Conservation (phyloP, 192 early-diverging fungal genomes). For the Backusella mclennaniae region DNA sequence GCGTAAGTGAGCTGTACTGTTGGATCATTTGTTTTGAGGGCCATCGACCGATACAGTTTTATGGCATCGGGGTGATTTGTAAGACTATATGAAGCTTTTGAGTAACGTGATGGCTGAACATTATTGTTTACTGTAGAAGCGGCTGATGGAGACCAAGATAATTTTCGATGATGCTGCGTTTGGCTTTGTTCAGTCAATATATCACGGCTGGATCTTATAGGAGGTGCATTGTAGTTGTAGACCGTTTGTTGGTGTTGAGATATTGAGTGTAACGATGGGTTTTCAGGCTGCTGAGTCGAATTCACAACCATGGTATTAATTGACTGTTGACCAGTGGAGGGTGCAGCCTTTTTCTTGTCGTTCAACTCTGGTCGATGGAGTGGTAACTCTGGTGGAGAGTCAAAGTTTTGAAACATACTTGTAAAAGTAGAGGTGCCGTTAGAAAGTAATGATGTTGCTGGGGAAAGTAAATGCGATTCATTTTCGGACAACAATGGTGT, state of each 20-base stretch:
- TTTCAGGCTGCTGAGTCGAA: too few relatives aligned
- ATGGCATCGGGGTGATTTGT: slow-evolving; percentile 38
- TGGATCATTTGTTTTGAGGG: slow-evolving; percentile 75
- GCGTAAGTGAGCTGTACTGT: slow-evolving; percentile 73
- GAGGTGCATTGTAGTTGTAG: neutral
- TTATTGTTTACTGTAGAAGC: neutral
- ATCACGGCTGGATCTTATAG: neutral
- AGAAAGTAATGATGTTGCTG: neutral
- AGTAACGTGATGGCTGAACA: slow-evolving; percentile 4
- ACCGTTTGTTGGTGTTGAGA: neutral
- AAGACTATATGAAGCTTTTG: slow-evolving; percentile 26
- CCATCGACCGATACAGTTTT: slow-evolving; percentile 71
- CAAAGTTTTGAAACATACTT: neutral
- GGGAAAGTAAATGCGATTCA: slow-evolving; percentile 9
- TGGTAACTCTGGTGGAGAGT: neutral
- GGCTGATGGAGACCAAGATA: neutral
- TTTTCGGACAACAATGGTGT: neutral
- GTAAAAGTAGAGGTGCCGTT: neutral
- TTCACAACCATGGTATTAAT: slow-evolving; percentile 6
- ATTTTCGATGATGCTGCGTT: neutral
- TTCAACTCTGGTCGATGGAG: neutral
- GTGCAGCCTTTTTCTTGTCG: neutral
- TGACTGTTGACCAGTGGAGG: neutral
- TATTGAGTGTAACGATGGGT: neutral
- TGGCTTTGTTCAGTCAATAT: neutral